Evolutionary conservation across 2,329 filamentous ascomycete genomes (phyloP).

Genomic region (Arthrinium phaeospermum): DNA sequence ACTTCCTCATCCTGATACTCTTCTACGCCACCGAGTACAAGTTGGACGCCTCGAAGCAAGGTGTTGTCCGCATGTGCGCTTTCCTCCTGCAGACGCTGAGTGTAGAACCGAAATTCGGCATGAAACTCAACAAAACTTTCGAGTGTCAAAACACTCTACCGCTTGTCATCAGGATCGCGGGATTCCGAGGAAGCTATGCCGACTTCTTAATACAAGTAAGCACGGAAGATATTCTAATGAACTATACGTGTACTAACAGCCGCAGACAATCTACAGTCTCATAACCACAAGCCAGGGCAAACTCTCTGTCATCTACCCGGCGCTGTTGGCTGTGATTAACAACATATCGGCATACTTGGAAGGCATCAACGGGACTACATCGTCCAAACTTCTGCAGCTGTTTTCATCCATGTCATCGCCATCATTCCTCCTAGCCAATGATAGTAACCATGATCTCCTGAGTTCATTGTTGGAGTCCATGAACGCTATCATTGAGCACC

Average conservation of each 20-base stretch:
- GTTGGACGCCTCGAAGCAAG: conserved; percentile 84
- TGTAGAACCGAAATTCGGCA: conserved; percentile 88
- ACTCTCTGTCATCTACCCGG: conserved; percentile 89
- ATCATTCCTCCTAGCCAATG: conserved; percentile 89
- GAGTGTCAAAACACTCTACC: conserved; percentile 89
- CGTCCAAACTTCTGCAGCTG: conserved; percentile 83
- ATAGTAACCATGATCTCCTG: conserved; percentile 84
- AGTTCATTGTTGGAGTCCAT: conserved; percentile 85
- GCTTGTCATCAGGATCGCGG: conserved; percentile 76
- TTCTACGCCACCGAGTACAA: conserved; percentile 95
- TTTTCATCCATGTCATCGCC: conserved; percentile 93
- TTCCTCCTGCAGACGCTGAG: conserved; percentile 95
- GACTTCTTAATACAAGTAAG: conserved; percentile 90
- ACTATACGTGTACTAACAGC: conserved; percentile 32
- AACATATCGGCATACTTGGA: conserved; percentile 89
- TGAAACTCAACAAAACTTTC: conserved; percentile 87
- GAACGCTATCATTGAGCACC: conserved; percentile 88
- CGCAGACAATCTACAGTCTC: conserved; percentile 84
- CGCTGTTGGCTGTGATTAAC: conserved; percentile 88
- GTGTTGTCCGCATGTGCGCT: conserved; percentile 95
- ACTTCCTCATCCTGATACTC: conserved; percentile 87
- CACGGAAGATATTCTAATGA: conserved; percentile 21
- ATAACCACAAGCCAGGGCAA: conserved; percentile 92
- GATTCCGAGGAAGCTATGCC: conserved; percentile 88
- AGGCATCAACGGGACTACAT: conserved; percentile 74